Conservation (phyloP, 371 early-diverging fungal genomes). For the Mycotypha africana region DNA sequence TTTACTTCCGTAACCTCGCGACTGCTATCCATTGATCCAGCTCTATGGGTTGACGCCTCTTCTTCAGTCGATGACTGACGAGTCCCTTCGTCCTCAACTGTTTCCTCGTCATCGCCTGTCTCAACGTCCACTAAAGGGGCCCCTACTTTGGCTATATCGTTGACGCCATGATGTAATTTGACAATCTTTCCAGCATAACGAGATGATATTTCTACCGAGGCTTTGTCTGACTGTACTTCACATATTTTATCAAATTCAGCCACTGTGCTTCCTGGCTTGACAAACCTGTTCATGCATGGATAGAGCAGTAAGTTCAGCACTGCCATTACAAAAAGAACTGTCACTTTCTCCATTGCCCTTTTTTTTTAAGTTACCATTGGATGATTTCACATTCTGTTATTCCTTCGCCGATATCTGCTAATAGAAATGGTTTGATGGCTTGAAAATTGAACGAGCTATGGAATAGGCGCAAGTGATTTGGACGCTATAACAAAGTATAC, state of each 20-base stretch:
- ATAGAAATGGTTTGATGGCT: constrained; percentile 72
- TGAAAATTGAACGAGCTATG: too few relatives aligned
- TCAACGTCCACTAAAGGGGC: constrained; percentile 91
- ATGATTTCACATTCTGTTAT: constrained; percentile 95
- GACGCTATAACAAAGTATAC: not conserved
- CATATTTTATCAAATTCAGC: constrained; percentile 93
- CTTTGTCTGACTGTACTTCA: constrained; percentile 98
- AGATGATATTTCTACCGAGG: constrained; percentile 96
- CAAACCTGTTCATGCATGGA: too few relatives aligned
- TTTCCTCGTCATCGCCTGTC: constrained; percentile 39
- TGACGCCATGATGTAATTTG: constrained; percentile 77
- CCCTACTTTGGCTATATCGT: constrained; percentile 94
- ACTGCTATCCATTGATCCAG: too few relatives aligned
- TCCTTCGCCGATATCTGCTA: constrained; percentile 98
- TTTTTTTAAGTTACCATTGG: constrained; percentile 77
- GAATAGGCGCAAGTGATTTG: too few relatives aligned
- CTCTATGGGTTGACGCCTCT: too few relatives aligned
- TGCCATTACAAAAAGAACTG: too few relatives aligned
- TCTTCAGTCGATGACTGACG: not conserved
- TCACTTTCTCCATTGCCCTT: not conserved
- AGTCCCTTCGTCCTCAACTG: not conserved
- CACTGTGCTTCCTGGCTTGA: constrained; percentile 87
- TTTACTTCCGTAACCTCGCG: not conserved
- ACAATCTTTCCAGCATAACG: constrained; percentile 85
- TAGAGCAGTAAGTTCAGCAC: too few relatives aligned